A percentile compares a stretch with the other conserved stretches of the same genome.
phyloP scores from a whole-genome alignment of 139 green algal genomes.

The Parachlorella kessleri region DNA sequence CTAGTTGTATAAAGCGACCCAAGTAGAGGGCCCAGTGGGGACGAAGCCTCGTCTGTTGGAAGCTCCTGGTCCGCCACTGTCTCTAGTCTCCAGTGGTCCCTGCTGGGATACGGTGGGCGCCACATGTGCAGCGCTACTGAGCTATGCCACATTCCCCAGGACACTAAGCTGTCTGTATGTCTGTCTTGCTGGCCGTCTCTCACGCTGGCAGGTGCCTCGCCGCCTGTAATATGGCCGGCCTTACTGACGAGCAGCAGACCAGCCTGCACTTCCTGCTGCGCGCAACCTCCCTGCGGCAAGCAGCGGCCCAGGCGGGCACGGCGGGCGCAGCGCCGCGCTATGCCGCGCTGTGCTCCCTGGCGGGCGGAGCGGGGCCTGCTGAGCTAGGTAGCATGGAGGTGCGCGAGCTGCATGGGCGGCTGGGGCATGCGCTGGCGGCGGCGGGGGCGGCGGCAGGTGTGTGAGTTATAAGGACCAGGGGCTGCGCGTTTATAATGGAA shows the following conservation, averaged over 20 bases:
- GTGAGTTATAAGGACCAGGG: background rate
- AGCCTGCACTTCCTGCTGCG: conserved; percentile 28
- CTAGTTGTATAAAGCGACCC: too few relatives aligned
- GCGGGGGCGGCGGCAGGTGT: too few relatives aligned
- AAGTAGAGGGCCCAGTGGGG: too few relatives aligned
- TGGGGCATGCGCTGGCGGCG: conserved; percentile 22
- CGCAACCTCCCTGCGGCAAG: conserved; percentile 14
- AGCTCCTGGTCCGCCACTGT: too few relatives aligned
- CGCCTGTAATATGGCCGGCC: conserved; percentile 31
- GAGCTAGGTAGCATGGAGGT: background rate
- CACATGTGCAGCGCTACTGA: too few relatives aligned
- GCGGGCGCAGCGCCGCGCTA: conserved; percentile 5
- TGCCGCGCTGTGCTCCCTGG: background rate
- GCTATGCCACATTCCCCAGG: too few relatives aligned
- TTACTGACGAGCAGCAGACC: conserved; percentile 29
- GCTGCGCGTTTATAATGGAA: background rate
- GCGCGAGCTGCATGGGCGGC: conserved; percentile 33
- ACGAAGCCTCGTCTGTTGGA: too few relatives aligned
- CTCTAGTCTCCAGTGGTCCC: too few relatives aligned
- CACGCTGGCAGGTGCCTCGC: conserved; percentile 3
- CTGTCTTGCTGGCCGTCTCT: too few relatives aligned
- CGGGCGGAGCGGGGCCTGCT: background rate
- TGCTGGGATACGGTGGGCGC: too few relatives aligned
- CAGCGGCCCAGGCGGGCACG: background rate
- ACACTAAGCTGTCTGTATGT: too few relatives aligned